phyloP scores from a whole-genome alignment of 352 stramenopile species.

The Globisporangium camurandrum region DNA sequence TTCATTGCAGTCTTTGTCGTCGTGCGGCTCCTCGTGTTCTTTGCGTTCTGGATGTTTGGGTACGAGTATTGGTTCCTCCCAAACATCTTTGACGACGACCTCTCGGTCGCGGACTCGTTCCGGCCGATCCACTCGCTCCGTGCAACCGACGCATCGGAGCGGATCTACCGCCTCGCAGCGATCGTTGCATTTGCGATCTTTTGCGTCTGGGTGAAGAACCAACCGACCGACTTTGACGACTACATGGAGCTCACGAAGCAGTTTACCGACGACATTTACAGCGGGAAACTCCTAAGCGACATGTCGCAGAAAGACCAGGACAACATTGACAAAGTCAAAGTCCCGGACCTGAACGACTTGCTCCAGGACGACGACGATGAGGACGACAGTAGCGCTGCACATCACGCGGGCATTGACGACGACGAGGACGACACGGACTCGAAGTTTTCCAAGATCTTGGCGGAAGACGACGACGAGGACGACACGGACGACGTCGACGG shows the following conservation, averaged over 20 bases:
- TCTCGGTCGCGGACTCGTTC: constrained; percentile 97
- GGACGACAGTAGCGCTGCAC: constrained; percentile 40
- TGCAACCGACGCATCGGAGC: constrained; percentile 85
- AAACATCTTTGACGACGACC: constrained; percentile 98
- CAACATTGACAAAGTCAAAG: constrained; percentile 96
- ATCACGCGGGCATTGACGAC: constrained; percentile 46
- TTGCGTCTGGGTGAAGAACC: constrained; percentile 97
- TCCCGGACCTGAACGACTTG: constrained; percentile 79
- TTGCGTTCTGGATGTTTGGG: constrained; percentile 92
- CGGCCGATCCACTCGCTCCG: constrained; percentile 90
- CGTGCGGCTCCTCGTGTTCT: constrained; percentile 93
- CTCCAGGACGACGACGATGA: constrained; percentile 82
- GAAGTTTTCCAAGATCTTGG: constrained; percentile 78
- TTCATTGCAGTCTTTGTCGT: constrained; percentile 97
- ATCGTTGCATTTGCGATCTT: constrained; percentile 93
- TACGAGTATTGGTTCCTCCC: constrained; percentile 98
- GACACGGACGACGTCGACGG: constrained; percentile 27
- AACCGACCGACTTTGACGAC: constrained; percentile 99
- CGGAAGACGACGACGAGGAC: constrained; percentile 36
- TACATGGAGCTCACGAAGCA: constrained; percentile 98
- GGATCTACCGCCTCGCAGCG: constrained; percentile 92
- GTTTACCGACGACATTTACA: constrained; percentile 99
- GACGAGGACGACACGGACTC: constrained; percentile 59
- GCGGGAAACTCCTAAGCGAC: constrained; percentile 96
- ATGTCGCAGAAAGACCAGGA: constrained; percentile 97